Percentiles rank a stretch among this genome's conserved stretches.
phyloP scores from a whole-genome alignment of 2,329 filamentous ascomycete genomes.

The Ceratocystis smalleyi region DNA sequence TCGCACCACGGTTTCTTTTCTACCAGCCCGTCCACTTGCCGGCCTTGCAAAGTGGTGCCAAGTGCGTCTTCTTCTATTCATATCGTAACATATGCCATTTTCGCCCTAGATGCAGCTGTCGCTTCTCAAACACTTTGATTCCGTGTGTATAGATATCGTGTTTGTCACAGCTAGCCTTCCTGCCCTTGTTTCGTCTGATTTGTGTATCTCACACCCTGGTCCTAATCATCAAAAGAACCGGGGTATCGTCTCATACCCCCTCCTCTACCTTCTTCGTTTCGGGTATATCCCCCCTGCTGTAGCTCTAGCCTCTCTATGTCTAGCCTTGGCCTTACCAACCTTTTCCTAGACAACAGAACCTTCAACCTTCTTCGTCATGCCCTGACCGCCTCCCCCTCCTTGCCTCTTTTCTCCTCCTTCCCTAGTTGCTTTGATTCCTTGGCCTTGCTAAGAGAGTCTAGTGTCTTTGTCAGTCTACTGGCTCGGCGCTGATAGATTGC shows the following conservation, averaged over 20 bases:
- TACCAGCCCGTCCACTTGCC: no score
- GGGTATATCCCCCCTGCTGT: not conserved
- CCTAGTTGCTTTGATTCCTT: not conserved
- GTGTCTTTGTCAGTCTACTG: not conserved
- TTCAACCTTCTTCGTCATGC: not conserved
- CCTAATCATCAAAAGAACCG: not conserved
- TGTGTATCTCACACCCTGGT: not conserved
- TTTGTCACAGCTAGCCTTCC: not conserved
- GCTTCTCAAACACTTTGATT: not conserved
- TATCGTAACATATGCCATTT: not conserved
- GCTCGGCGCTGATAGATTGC: not conserved
- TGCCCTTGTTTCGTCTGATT: constrained; percentile 1
- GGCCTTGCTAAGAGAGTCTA: not conserved
- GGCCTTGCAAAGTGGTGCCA: not conserved
- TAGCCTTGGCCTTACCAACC: not conserved
- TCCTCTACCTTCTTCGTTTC: not conserved
- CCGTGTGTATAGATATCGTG: not conserved
- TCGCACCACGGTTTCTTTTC: no score
- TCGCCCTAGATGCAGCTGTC: not conserved
- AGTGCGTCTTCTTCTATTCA: not conserved
- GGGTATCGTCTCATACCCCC: not conserved
- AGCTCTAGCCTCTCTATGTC: not conserved
- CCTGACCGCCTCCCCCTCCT: not conserved
- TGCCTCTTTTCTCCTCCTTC: not conserved
- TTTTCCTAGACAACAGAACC: not conserved